A percentile compares a stretch with the other conserved stretches of the same genome.
Evolutionary conservation across 768 basidiomycete genomes (phyloP).

Genomic region (Cystofilobasidium capitatum): DNA sequence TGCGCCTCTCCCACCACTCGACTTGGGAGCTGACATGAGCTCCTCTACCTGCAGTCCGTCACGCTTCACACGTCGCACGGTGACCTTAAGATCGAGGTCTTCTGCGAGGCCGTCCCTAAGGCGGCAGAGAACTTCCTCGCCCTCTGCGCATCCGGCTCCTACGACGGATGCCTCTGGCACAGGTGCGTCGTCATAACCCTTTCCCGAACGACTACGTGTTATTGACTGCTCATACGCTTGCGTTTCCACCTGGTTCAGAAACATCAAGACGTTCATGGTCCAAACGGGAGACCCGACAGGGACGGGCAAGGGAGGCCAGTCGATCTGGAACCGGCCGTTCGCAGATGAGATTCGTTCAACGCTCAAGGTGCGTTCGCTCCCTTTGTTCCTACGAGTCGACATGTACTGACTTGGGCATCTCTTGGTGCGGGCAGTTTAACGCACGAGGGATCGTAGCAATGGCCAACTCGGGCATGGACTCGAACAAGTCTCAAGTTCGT

Average conservation of each 20-base stretch:
- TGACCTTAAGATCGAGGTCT: slow-evolving; percentile 94
- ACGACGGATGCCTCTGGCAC: slow-evolving; percentile 76
- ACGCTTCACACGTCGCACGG: slow-evolving; percentile 90
- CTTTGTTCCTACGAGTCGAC: not conserved
- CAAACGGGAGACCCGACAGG: slow-evolving; percentile 54
- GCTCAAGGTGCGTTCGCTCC: slow-evolving; percentile 57
- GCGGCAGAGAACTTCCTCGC: slow-evolving; percentile 97
- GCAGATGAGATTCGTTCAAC: slow-evolving; percentile 87
- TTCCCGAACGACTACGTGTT: not conserved
- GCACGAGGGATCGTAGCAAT: slow-evolving; percentile 88
- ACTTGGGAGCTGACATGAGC: not conserved
- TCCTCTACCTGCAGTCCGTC: slow-evolving; percentile 54
- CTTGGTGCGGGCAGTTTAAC: slow-evolving; percentile 61
- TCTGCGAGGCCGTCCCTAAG: slow-evolving; percentile 94
- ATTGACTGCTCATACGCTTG: not conserved
- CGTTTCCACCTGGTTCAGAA: slow-evolving; percentile 42
- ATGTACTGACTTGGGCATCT: not conserved
- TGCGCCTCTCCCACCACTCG: not conserved
- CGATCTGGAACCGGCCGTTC: slow-evolving; percentile 89
- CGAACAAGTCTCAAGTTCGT: slow-evolving; percentile 58
- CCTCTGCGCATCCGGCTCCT: slow-evolving; percentile 79
- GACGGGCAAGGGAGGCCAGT: slow-evolving; percentile 91
- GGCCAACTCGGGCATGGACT: slow-evolving; percentile 91
- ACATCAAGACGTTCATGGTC: slow-evolving; percentile 91
- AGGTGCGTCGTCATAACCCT: slow-evolving; percentile 35